phyloP scores from a whole-genome alignment of 768 basidiomycete genomes.

The Suillus spraguei region DNA sequence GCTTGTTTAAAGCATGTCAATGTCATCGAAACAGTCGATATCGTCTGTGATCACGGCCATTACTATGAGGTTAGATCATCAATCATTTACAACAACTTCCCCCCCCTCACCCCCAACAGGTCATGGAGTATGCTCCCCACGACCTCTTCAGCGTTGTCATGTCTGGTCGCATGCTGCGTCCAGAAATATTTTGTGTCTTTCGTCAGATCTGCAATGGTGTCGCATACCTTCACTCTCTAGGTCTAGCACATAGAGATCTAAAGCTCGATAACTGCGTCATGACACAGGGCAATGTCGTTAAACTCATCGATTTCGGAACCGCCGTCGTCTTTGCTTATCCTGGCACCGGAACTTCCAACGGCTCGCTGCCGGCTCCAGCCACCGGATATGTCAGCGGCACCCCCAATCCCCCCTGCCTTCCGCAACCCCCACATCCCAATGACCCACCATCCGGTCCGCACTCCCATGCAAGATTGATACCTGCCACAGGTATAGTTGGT shows the following conservation, averaged over 20 bases:
- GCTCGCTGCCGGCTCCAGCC: constrained; percentile 10
- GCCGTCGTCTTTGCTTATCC: constrained; percentile 99
- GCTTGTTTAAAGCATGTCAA: constrained; percentile 92
- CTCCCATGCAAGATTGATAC: constrained; percentile 43
- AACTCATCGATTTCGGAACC: constrained; percentile 99
- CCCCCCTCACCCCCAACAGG: constrained; percentile 47
- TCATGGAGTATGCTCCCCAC: constrained; percentile 99
- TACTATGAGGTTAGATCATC: constrained; percentile 84
- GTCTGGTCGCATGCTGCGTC: constrained; percentile 98
- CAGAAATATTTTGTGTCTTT: constrained; percentile 99
- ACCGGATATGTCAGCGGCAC: constrained; percentile 21
- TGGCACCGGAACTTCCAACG: constrained; percentile 58
- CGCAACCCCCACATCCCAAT: constrained; percentile 11
- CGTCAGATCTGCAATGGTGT: constrained; percentile 98
- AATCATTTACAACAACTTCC: constrained; percentile 7
- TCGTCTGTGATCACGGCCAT: constrained; percentile 96
- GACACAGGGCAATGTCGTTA: constrained; percentile 93
- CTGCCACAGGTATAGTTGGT: constrained; percentile 90
- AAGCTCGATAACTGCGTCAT: constrained; percentile 99
- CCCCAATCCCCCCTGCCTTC: background rate
- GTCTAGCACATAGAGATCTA: constrained; percentile 96
- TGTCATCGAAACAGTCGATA: constrained; percentile 97
- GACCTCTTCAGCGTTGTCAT: constrained; percentile 99
- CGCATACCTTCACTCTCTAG: constrained; percentile 96
- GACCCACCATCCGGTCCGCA: constrained; percentile 37